phyloP scores from a whole-genome alignment of 2,329 filamentous ascomycete genomes.

The Fusarium bactridioides region DNA sequence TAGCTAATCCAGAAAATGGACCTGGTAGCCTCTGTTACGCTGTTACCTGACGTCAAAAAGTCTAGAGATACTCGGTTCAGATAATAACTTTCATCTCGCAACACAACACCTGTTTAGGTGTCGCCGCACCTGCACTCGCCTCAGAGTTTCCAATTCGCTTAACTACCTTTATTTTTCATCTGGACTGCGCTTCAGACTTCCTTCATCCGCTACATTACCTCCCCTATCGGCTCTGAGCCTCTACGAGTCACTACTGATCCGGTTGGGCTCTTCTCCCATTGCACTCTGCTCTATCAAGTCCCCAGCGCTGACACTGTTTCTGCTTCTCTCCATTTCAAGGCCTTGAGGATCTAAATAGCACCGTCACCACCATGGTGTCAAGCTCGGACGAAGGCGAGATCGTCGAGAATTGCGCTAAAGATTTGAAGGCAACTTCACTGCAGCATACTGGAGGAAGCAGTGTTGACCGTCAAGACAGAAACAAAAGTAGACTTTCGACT shows the following conservation, averaged over 20 bases:
- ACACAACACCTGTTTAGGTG: background rate
- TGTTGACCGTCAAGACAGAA: conserved; percentile 95
- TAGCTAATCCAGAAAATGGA: conserved; percentile 34
- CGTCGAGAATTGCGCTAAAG: conserved; percentile 71
- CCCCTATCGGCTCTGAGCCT: conserved; percentile 43
- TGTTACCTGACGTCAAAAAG: conserved; percentile 35
- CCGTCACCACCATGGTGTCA: conserved; percentile 50
- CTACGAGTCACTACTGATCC: conserved; percentile 51
- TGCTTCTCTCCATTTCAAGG: conserved; percentile 31
- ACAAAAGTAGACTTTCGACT: conserved; percentile 67
- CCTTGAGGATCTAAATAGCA: conserved; percentile 28
- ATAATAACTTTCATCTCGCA: conserved; percentile 9
- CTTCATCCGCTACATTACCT: conserved; percentile 3
- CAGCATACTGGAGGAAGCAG: conserved; percentile 76
- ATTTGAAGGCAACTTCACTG: conserved; percentile 88
- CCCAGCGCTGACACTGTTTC: conserved; percentile 49
- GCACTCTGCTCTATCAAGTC: conserved; percentile 40
- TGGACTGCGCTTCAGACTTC: conserved; percentile 16
- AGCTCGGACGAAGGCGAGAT: conserved; percentile 91
- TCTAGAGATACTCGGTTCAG: conserved; percentile 18
- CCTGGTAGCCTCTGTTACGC: conserved; percentile 12
- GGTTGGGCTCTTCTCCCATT: conserved; percentile 53
- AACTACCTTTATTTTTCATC: background rate
- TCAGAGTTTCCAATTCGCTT: background rate
- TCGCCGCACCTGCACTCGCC: background rate